Conservation (phyloP, 768 basidiomycete species). For the Bullera alba region DNA sequence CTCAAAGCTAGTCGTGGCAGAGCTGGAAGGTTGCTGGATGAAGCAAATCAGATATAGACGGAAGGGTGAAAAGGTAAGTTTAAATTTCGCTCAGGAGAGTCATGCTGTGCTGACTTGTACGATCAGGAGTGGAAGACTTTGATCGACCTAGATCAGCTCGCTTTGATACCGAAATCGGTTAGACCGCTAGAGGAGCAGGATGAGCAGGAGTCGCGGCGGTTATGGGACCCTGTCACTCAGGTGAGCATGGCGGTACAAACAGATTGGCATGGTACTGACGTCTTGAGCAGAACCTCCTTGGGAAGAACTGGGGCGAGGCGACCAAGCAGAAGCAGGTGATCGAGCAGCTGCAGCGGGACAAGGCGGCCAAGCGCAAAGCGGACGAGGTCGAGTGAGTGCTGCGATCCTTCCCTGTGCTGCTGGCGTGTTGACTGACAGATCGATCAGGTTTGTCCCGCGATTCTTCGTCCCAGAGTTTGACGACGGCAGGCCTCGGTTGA, state of each 20-base stretch:
- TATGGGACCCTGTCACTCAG: slow-evolving; percentile 76
- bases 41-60: slow-evolving; percentile 70
- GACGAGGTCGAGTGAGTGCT: slow-evolving; percentile 66
- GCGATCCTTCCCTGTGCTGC: background rate
- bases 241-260: slow-evolving; percentile 47
- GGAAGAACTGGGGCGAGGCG: slow-evolving; percentile 84
- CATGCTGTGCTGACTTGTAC: slow-evolving; percentile 3
- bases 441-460: slow-evolving; percentile 59
- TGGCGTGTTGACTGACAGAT: background rate
- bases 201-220: slow-evolving; percentile 69
- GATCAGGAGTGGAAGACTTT: slow-evolving; percentile 59
- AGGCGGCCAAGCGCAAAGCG: slow-evolving; percentile 76
- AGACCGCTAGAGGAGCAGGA: slow-evolving; percentile 74
- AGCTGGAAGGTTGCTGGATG: slow-evolving; percentile 83
- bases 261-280: background rate
- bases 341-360: slow-evolving; percentile 85
- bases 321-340: slow-evolving; percentile 84
- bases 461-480: slow-evolving; percentile 69
- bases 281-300: slow-evolving; percentile 43
- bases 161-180: slow-evolving; percentile 72
- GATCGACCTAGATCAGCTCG: slow-evolving; percentile 66
- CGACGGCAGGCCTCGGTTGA: slow-evolving; percentile 63
- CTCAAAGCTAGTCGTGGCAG: slow-evolving; percentile 63
- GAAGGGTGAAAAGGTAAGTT: slow-evolving; percentile 47
- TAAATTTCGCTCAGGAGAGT: background rate